Evolutionary conservation across 2,329 filamentous ascomycete genomes (phyloP).

Genomic region (Neonectria faginata): DNA sequence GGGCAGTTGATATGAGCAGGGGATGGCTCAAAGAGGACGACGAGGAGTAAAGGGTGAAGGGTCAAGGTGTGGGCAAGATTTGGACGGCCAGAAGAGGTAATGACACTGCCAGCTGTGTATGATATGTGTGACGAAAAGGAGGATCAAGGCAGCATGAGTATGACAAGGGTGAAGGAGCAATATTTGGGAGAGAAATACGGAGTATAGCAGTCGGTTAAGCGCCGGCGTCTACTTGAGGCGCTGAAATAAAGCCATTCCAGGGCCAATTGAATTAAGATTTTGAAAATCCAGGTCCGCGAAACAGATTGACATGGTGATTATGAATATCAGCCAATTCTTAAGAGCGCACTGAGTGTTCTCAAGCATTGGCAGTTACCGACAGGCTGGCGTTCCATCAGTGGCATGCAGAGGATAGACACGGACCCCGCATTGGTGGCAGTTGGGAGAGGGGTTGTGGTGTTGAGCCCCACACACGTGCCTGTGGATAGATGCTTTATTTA

Average conservation of each 20-base stretch:
- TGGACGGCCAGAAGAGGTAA: constrained; percentile 13
- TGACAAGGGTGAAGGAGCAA: constrained; percentile 3
- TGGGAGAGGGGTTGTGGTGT: constrained; percentile 15
- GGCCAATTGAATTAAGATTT: not conserved
- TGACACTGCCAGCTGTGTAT: constrained; percentile 15
- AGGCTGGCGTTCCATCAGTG: constrained; percentile 10
- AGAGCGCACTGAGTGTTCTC: not conserved
- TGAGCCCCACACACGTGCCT: constrained; percentile 18
- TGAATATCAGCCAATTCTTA: not conserved
- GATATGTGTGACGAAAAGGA: constrained; percentile 19
- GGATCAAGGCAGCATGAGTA: constrained; percentile 10
- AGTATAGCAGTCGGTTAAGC: not conserved
- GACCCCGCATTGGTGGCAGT: constrained; percentile 23
- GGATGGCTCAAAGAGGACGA: constrained; percentile 61
- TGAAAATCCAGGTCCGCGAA: not conserved
- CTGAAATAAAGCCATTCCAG: not conserved
- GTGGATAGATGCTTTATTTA: constrained; percentile 23
- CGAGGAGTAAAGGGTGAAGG: constrained; percentile 20
- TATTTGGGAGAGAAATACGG: not conserved
- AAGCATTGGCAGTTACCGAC: not conserved
- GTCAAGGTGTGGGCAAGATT: constrained; percentile 3
- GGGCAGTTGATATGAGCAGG: constrained; percentile 69
- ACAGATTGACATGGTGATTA: not conserved
- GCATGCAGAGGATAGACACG: constrained; percentile 6
- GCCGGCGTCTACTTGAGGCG: not conserved